Evolutionary conservation across 495 filamentous ascomycete genomes (phyloP).

Genomic region (Baudoinia panamericana): DNA sequence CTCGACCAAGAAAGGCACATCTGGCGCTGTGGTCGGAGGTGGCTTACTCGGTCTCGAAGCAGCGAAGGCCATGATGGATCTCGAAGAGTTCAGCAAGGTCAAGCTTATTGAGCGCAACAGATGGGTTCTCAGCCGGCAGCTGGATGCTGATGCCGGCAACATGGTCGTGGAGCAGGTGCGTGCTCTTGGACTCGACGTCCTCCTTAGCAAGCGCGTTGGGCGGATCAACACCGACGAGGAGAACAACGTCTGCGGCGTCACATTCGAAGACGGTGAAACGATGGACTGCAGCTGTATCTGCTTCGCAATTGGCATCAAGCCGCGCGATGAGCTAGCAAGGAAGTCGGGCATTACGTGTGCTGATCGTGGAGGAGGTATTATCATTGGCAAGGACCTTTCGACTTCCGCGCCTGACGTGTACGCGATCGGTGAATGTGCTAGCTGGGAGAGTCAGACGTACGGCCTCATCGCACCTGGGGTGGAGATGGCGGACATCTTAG

Average conservation of each 20-base stretch:
- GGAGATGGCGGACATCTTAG: slow-evolving; percentile 90
- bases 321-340: slow-evolving; percentile 68
- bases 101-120: slow-evolving; percentile 78
- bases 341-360: slow-evolving; percentile 61
- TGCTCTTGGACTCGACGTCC: slow-evolving; percentile 68
- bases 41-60: slow-evolving; percentile 84
- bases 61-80: slow-evolving; percentile 88
- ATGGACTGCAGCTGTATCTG: slow-evolving; percentile 77
- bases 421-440: slow-evolving; percentile 89
- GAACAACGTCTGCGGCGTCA: slow-evolving; percentile 60
- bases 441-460: slow-evolving; percentile 86
- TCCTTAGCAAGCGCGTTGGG: slow-evolving; percentile 66
- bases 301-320: slow-evolving; percentile 83
- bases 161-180: slow-evolving; percentile 78
- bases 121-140: slow-evolving; percentile 78
- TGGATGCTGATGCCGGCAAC: slow-evolving; percentile 71
- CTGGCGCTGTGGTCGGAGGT: slow-evolving; percentile 77
- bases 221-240: slow-evolving; percentile 53
- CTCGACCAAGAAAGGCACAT: slow-evolving; percentile 47
- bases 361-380: slow-evolving; percentile 62
- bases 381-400: slow-evolving; percentile 56
- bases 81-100: slow-evolving; percentile 63
- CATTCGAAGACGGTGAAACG: slow-evolving; percentile 72
- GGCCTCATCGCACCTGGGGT: slow-evolving; percentile 89
- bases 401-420: slow-evolving; percentile 69